Evolutionary conservation across 164 flowering plant genomes (phyloP).

Genomic region (Magnolia changhungtana): DNA sequence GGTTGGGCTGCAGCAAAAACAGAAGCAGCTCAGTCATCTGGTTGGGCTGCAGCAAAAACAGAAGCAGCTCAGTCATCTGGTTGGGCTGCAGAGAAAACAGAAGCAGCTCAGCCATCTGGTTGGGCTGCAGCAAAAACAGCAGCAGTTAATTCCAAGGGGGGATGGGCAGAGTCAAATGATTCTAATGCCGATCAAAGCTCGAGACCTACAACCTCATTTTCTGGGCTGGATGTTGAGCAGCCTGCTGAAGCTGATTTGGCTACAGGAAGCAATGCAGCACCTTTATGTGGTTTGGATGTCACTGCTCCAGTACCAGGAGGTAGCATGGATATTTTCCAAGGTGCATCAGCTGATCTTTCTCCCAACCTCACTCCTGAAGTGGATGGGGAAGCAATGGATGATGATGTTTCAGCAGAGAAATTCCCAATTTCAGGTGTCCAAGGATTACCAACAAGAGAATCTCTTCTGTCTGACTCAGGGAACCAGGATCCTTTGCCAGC

Average conservation of each 20-base stretch:
- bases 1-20: not conserved
- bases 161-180: conserved; percentile 30
- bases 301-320: not conserved
- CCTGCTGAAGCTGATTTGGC: conserved; percentile 7
- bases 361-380: not conserved
- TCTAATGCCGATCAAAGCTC: conserved; percentile 17
- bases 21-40: not conserved
- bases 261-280: conserved; percentile 3
- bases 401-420: not conserved
- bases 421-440: not conserved
- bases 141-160: conserved; percentile 23
- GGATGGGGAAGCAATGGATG: not conserved
- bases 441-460: not conserved
- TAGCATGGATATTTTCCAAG: not conserved
- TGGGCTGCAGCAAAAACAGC: conserved; percentile 5
- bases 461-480: not conserved
- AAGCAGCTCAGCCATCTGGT: not conserved
- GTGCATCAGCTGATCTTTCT: not conserved
- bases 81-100: conserved; percentile 13
- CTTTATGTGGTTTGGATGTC: not conserved
- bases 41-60: not conserved
- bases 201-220: conserved; percentile 18
- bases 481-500: not conserved
- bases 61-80: conserved; percentile 24
- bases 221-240: conserved; percentile 23